phyloP scores from a whole-genome alignment of 441 rosid species.

The Populus hybrid region DNA sequence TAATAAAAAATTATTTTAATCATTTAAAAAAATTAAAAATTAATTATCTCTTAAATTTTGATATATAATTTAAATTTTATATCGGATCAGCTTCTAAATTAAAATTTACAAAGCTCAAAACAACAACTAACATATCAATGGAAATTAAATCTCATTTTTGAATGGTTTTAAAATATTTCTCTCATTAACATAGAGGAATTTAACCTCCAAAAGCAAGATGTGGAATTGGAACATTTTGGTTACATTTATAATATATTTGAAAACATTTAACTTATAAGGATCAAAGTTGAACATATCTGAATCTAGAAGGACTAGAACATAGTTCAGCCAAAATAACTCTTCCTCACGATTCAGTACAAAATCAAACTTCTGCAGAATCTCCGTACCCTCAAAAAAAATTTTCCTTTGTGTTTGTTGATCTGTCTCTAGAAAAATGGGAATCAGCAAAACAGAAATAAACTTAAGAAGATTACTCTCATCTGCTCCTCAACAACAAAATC shows the following conservation, averaged over 20 bases:
- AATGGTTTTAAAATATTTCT: neutral
- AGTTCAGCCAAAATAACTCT: neutral
- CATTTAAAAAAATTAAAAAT: too few relatives aligned
- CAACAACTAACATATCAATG: neutral
- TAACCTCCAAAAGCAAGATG: neutral
- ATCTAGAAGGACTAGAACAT: neutral
- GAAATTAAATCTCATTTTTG: neutral
- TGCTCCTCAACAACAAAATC: conserved; percentile 70
- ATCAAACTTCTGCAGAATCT: too few relatives aligned
- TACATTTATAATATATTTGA: neutral
- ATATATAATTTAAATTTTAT: too few relatives aligned
- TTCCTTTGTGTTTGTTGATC: neutral
- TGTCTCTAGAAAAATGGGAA: conserved; percentile 38
- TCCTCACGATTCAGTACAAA: neutral
- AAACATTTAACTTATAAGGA: neutral
- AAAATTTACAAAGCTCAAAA: neutral
- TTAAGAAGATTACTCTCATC: conserved; percentile 67
- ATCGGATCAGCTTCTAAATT: neutral
- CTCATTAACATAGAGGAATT: neutral
- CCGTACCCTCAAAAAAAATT: neutral
- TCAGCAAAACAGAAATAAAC: conserved; percentile 74
- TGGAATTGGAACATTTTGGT: neutral
- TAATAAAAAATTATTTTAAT: too few relatives aligned
- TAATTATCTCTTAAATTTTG: neutral
- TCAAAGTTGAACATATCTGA: neutral